Evolutionary conservation across 192 early-diverging fungal genomes (phyloP), one percentile per base, ranked within the genome.

Genomic region (Podochytrium sp.): DNA sequence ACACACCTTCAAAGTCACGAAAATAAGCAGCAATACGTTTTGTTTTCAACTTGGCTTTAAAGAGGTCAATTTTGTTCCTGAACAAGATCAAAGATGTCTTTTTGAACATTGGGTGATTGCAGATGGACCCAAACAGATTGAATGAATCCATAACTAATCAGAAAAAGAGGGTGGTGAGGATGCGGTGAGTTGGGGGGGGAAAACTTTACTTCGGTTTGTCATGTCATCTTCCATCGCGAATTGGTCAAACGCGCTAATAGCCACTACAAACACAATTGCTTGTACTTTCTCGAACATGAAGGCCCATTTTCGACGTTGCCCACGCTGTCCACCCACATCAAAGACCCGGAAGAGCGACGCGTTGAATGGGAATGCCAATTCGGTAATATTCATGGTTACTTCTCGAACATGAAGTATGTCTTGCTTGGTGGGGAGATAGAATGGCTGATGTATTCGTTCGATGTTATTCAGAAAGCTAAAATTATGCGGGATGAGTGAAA

Each of bases 241-340:
- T 81, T 98, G 96, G 83, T 98, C 95, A 72, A 95, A 98, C 83
- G 95, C 93, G 38, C 87, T 90, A 61, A 97, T 95, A 29, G 96
- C 96, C 25, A 95, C 95, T 71, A 98, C 79, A 82, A 96, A 98
- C 37, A 98, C 85, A 67, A 98, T 94, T 6, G 94, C 93, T 1
- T 92, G 95, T 18, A 97, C 95, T 75, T 96, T 92, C 73, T 98
- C 96, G 71, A 98, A 98, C 74, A 94, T 97, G 81, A 94, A 95
- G 69, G 96, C 96, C 96, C 96, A 97, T 84, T 97, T 97, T 75
- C 96, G 97, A 74, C 96, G 89, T 85, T 98, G 95, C 43, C 93
- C 94, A 35, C 96, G 90, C 86, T 98, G 96, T 34, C 96, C 96
- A 73, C 95, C 96, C 38, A 98, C 96, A 84, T 98, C 96, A 82